Percentiles rank a stretch among this genome's conserved stretches.
These are phyloP conservation scores for Lentithecium fluviatile DNA, from an alignment of 495 filamentous ascomycete species.

Conservation along the genomic window DNA sequence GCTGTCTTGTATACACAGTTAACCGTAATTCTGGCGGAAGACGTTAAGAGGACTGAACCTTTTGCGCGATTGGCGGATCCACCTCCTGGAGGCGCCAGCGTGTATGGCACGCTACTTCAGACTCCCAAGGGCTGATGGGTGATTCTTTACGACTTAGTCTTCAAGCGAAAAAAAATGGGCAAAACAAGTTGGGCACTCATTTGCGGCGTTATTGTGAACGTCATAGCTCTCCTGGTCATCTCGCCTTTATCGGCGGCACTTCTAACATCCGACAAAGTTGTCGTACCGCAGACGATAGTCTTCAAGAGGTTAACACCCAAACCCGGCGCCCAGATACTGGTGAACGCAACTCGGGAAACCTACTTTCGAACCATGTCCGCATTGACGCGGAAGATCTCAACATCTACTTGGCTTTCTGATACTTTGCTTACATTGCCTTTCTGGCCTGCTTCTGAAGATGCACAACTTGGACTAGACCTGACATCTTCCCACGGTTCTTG, in stretches of 20 bases:
- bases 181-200: neutral
- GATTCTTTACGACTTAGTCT: neutral
- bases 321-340: neutral
- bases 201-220: neutral
- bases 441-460: neutral
- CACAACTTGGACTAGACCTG: neutral
- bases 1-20: conserved; percentile 8
- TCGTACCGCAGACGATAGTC: neutral
- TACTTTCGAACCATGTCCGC: neutral
- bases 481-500: neutral
- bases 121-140: neutral
- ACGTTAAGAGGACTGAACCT: conserved; percentile 11
- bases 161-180: neutral
- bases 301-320: neutral
- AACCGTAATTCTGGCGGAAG: conserved; percentile 4
- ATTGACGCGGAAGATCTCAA: neutral
- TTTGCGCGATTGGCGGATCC: conserved; percentile 1
- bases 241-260: conserved; percentile 8
- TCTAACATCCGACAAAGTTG: conserved; percentile 3
- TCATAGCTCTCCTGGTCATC: conserved; percentile 2
- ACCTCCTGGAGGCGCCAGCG: neutral
- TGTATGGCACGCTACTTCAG: neutral
- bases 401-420: neutral
- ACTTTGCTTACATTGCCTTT: neutral
- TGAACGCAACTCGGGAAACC: neutral